Percentiles rank a stretch among this genome's conserved stretches.
These are phyloP conservation scores for Colletotrichum sidae DNA, from an alignment of 2,329 filamentous ascomycete species.

Conservation along the genomic window DNA sequence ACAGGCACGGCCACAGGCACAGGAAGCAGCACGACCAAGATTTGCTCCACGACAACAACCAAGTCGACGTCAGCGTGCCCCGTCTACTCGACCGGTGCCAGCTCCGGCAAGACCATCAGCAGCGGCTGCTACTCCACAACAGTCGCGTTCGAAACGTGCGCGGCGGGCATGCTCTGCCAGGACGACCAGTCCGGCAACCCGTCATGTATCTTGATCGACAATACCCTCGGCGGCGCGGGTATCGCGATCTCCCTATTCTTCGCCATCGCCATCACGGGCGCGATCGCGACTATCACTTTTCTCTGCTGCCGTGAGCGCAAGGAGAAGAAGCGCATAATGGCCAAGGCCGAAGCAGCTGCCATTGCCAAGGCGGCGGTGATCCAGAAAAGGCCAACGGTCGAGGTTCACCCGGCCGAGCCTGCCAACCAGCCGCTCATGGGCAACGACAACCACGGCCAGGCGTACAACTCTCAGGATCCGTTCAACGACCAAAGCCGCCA, in stretches of 20 bases:
- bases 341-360: conserved; percentile 62
- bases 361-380: conserved; percentile 58
- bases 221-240: conserved; percentile 55
- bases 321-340: conserved; percentile 55
- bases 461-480: conserved; percentile 30
- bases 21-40: background rate
- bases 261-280: conserved; percentile 51
- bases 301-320: conserved; percentile 64
- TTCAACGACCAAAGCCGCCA: conserved; percentile 29
- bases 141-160: conserved; percentile 53
- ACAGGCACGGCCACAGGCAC: conserved; percentile 38
- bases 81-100: conserved; percentile 48
- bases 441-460: conserved; percentile 18
- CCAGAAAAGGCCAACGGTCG: conserved; percentile 52
- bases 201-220: conserved; percentile 56
- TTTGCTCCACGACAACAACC: conserved; percentile 48
- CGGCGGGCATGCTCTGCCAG: conserved; percentile 57
- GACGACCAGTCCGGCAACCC: conserved; percentile 51
- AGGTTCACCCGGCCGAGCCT: conserved; percentile 12
- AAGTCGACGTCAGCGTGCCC: conserved; percentile 52
- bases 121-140: conserved; percentile 51
- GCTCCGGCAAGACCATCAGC: conserved; percentile 54
- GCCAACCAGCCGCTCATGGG: conserved; percentile 28
- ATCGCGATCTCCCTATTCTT: conserved; percentile 63
- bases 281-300: conserved; percentile 57